Conservation (phyloP, 2,329 filamentous ascomycete species). For the Aspergillus fumigatus region DNA sequence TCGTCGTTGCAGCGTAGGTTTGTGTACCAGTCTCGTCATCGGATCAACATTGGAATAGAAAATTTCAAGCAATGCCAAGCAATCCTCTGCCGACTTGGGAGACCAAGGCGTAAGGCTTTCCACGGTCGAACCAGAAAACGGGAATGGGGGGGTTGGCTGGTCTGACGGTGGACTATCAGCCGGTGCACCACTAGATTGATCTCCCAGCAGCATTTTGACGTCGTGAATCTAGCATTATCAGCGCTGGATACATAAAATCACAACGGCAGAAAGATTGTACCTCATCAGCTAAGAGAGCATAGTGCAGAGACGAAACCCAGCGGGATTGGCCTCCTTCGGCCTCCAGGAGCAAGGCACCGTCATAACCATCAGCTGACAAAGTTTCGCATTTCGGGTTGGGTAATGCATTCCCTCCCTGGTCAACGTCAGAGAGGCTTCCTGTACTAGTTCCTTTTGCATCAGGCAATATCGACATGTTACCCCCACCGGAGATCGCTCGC, state of each 20-base stretch:
- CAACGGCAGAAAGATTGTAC: neutral
- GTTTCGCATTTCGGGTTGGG: neutral
- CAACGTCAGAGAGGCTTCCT: no score
- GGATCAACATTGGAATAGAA: conserved; percentile 5
- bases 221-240: conserved; percentile 5
- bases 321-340: conserved; percentile 6
- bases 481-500: conserved; percentile 1
- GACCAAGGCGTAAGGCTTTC: conserved; percentile 3
- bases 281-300: conserved; percentile 10
- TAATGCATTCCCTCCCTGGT: neutral
- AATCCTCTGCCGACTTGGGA: conserved; percentile 2
- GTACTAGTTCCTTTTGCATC: neutral
- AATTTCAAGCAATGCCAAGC: conserved; percentile 1
- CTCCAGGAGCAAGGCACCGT: conserved; percentile 7
- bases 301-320: conserved; percentile 11
- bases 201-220: conserved; percentile 6
- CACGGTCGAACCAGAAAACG: neutral
- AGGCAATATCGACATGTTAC: neutral
- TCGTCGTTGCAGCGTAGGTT: conserved; percentile 2
- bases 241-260: neutral
- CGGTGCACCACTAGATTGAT: neutral
- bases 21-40: conserved; percentile 4
- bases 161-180: neutral
- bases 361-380: conserved; percentile 7
- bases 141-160: neutral